These are phyloP conservation scores for Tricholoma matsutake DNA, from an alignment of 768 basidiomycete genomes.

Conservation along the genomic window DNA sequence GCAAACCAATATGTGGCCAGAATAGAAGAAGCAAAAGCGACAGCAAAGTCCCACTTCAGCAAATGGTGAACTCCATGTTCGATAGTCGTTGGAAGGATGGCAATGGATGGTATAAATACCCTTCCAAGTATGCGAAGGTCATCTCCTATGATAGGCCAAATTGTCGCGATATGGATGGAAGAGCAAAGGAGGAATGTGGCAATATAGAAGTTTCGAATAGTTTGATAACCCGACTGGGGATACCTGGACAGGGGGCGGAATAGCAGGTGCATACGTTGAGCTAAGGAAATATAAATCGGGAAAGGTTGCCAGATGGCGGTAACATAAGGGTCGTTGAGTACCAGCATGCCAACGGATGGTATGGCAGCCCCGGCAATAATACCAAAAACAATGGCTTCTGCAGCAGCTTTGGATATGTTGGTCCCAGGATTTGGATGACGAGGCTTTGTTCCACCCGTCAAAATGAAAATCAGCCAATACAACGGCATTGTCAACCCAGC, in stretches of 20 bases:
- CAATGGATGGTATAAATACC: slow-evolving; percentile 36
- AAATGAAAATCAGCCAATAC: slow-evolving; percentile 46
- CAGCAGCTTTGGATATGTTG: slow-evolving; percentile 42
- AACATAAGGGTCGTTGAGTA: slow-evolving; percentile 37
- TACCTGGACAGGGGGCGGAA: slow-evolving; percentile 33
- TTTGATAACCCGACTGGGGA: slow-evolving; percentile 33
- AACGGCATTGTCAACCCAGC: slow-evolving; percentile 43
- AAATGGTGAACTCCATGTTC: slow-evolving; percentile 35
- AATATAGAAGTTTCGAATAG: slow-evolving; percentile 37
- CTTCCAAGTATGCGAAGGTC: slow-evolving; percentile 29
- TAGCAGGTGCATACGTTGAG: slow-evolving; percentile 35
- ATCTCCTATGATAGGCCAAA: slow-evolving; percentile 31
- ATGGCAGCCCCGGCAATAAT: slow-evolving; percentile 41
- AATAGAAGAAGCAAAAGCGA: slow-evolving; percentile 38
- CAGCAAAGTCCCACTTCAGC: slow-evolving; percentile 49
- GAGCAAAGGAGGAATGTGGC: slow-evolving; percentile 39
- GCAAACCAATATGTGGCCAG: slow-evolving; percentile 51
- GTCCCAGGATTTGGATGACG: slow-evolving; percentile 13
- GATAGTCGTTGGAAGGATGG: slow-evolving; percentile 19
- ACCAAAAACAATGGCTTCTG: slow-evolving; percentile 51
- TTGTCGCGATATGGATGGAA: slow-evolving; percentile 37
- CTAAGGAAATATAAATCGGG: slow-evolving; percentile 45
- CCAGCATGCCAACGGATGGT: slow-evolving; percentile 45
- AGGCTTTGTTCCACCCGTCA: slow-evolving; percentile 32
- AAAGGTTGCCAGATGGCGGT: slow-evolving; percentile 56